These are phyloP conservation scores for Blastobotrys niveus DNA, from an alignment of 1,139 yeast species.

Conservation along the genomic window DNA sequence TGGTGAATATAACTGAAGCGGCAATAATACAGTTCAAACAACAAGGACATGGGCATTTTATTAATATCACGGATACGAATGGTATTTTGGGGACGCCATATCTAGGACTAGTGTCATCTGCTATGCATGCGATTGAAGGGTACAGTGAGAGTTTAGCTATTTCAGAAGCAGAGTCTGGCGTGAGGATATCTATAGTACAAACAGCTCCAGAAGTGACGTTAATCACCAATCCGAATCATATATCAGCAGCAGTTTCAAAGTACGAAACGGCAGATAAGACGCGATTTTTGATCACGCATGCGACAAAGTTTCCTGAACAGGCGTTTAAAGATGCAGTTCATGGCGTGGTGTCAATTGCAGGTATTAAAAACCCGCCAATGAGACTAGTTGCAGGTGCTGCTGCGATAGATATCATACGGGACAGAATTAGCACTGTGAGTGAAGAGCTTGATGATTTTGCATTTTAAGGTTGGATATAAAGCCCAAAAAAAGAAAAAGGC, in stretches of 20 bases:
- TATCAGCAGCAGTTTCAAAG: constrained; percentile 20
- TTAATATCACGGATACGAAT: constrained; percentile 31
- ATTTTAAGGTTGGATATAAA: no score
- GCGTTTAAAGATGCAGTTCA: constrained; percentile 26
- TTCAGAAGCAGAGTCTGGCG: constrained; percentile 27
- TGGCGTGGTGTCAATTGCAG: constrained; percentile 31
- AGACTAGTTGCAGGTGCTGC: constrained; percentile 30
- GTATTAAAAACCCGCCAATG: constrained; percentile 33
- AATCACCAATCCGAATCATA: constrained; percentile 26
- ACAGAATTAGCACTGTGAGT: constrained; percentile 28
- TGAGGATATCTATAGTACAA: constrained; percentile 33
- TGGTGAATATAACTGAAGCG: constrained; percentile 30
- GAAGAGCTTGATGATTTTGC: constrained; percentile 33
- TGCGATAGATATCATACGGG: constrained; percentile 30
- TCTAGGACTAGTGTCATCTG: constrained; percentile 28
- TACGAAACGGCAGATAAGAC: constrained; percentile 22
- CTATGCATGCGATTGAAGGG: constrained; percentile 35
- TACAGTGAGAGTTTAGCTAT: constrained; percentile 33
- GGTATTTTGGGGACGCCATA: constrained; percentile 33
- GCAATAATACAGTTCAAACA: constrained; percentile 28
- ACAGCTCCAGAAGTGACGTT: constrained; percentile 29
- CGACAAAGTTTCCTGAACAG: constrained; percentile 25
- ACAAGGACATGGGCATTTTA: constrained; percentile 30
- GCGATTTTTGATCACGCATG: constrained; percentile 20
- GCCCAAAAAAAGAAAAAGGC: no score